These are phyloP conservation scores for Eimeria maxima DNA, from an alignment of 169 alveolate genomes.

Conservation along the genomic window DNA sequence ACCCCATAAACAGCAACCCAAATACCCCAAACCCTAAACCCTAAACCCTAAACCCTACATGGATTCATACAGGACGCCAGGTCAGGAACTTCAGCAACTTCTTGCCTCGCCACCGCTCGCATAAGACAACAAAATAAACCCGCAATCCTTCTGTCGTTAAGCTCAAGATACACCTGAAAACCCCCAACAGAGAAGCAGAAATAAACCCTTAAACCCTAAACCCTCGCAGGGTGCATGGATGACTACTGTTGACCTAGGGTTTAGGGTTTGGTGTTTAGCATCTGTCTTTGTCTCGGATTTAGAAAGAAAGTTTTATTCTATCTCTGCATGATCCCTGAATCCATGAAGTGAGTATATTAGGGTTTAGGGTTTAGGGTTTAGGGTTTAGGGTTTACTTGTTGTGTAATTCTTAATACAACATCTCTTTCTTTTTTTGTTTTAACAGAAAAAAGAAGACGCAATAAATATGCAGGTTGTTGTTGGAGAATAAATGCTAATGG, in stretches of 20 bases:
- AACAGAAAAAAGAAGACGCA: slow-evolving; percentile 54
- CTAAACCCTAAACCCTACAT: slow-evolving; percentile 8
- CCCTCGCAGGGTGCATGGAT: not conserved
- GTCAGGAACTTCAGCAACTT: slow-evolving; percentile 1
- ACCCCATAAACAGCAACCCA: not conserved
- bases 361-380: slow-evolving; percentile 30
- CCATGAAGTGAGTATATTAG: too few species aligned
- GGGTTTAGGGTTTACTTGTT: slow-evolving; percentile 42
- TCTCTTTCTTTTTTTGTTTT: slow-evolving; percentile 1
- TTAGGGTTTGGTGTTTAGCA: too few species aligned
- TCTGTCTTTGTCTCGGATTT: too few species aligned
- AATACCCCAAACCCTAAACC: slow-evolving; percentile 10
- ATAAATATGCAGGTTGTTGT: slow-evolving; percentile 86
- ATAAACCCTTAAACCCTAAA: not conserved
- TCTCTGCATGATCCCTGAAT: too few species aligned
- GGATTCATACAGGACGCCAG: slow-evolving; percentile 15
- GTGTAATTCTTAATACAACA: not conserved
- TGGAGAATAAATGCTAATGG: slow-evolving; percentile 82
- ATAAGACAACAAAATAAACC: slow-evolving; percentile 46
- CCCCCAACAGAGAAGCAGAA: not conserved
- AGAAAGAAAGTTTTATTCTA: too few species aligned
- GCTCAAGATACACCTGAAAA: slow-evolving; percentile 70
- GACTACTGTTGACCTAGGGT: too few species aligned
- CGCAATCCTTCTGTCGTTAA: slow-evolving; percentile 42
- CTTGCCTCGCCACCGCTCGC: slow-evolving; percentile 76